Percentiles rank a stretch among this genome's conserved stretches.
Evolutionary conservation across 2,329 filamentous ascomycete species (phyloP).

Genomic region (Fusarium proliferatum): DNA sequence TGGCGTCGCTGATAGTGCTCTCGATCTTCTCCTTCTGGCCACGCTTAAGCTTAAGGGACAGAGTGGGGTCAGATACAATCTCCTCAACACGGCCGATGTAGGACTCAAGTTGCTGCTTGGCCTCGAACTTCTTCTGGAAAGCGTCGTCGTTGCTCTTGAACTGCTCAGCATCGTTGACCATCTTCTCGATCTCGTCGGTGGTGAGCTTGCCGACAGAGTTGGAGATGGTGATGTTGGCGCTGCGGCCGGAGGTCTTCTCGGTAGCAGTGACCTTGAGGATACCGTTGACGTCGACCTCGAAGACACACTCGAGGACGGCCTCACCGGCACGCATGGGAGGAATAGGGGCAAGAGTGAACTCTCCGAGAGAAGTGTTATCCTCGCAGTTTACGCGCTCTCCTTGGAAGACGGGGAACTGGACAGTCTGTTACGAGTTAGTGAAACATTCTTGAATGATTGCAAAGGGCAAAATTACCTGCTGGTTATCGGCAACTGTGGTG

Average conservation of each 20-base stretch:
- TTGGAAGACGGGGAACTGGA: conserved; percentile 87
- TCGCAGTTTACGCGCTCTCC: conserved; percentile 98
- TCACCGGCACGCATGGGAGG: conserved; percentile 94
- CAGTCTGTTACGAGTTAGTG: conserved; percentile 29
- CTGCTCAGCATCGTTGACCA: conserved; percentile 97
- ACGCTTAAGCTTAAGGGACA: conserved; percentile 98
- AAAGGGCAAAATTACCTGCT: conserved; percentile 57
- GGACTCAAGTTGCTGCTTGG: conserved; percentile 98
- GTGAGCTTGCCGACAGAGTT: conserved; percentile 99
- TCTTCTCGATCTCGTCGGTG: conserved; percentile 93
- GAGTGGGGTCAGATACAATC: conserved; percentile 95
- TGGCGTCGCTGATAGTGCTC: conserved; percentile 94
- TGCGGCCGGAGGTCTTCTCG: conserved; percentile 98
- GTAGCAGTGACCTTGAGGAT: conserved; percentile 99
- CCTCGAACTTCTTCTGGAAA: conserved; percentile 99
- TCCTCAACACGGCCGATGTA: conserved; percentile 99
- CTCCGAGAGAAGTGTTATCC: conserved; percentile 97
- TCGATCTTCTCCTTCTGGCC: conserved; percentile 99
- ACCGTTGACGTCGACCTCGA: conserved; percentile 99
- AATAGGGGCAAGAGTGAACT: conserved; percentile 93
- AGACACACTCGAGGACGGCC: conserved; percentile 95
- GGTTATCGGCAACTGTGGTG: conserved; percentile 83
- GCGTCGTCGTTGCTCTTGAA: conserved; percentile 99
- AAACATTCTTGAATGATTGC: not conserved
- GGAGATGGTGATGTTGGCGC: conserved; percentile 99